A percentile compares a stretch with the other conserved stretches of the same genome.
phyloP scores from a whole-genome alignment of 73 alveolate genomes.

The Tetrahymena borealis region DNA sequence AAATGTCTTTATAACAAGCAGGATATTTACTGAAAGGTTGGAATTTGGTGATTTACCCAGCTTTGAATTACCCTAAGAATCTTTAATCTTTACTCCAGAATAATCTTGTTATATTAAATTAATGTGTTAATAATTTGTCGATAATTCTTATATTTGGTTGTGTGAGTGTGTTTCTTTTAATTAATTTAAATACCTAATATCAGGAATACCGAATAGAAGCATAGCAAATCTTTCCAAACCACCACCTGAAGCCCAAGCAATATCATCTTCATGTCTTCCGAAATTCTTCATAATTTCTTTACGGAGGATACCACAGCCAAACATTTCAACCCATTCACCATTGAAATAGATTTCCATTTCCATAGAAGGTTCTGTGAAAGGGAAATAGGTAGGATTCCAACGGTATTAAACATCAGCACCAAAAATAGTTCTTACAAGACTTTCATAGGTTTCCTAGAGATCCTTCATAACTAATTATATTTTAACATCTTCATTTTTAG shows the following conservation, averaged over 20 bases:
- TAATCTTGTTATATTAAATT: constrained; percentile 10
- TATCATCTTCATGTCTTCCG: constrained; percentile 59
- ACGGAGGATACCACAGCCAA: constrained; percentile 89
- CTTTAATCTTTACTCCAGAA: constrained; percentile 80
- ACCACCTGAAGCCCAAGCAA: constrained; percentile 93
- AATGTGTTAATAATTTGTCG: too few relatives aligned
- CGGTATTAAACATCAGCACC: constrained; percentile 82
- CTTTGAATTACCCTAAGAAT: constrained; percentile 62
- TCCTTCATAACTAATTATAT: constrained; percentile 57
- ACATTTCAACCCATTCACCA: constrained; percentile 86
- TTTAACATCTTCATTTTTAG: constrained; percentile 37
- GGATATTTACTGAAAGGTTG: constrained; percentile 77
- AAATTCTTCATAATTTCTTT: constrained; percentile 64
- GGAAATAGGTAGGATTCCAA: constrained; percentile 82
- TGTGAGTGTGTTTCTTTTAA: background rate
- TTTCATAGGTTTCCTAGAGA: constrained; percentile 63
- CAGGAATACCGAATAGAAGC: constrained; percentile 79
- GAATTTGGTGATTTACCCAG: constrained; percentile 68
- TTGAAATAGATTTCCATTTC: constrained; percentile 84
- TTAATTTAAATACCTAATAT: constrained; percentile 28
- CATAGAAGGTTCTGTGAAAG: constrained; percentile 91
- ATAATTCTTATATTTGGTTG: background rate
- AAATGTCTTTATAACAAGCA: constrained; percentile 76
- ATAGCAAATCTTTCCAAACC: constrained; percentile 89
- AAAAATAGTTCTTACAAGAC: constrained; percentile 57